A percentile compares a stretch with the other conserved stretches of the same genome.
phyloP scores from a whole-genome alignment of 176 grass and related monocot species.

The Stipa capillata region DNA sequence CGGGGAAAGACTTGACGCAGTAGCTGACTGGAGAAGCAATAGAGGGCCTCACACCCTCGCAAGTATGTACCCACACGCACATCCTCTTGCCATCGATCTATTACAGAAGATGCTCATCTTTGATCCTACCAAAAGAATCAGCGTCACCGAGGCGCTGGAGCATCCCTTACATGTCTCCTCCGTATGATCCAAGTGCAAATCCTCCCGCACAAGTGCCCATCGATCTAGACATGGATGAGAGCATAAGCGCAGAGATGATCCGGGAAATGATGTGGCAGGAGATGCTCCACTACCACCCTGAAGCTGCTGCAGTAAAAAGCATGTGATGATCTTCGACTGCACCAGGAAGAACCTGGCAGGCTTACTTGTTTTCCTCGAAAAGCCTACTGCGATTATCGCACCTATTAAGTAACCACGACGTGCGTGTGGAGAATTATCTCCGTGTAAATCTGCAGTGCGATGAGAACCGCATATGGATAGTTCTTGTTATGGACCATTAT shows the following conservation, averaged over 20 bases:
- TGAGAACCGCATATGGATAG: conserved; percentile 22
- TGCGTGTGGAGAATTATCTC: not conserved
- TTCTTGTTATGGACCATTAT: conserved; percentile 23
- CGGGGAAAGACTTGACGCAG: no score
- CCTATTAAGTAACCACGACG: conserved; percentile 20
- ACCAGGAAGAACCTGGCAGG: not conserved
- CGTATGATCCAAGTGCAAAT: no score
- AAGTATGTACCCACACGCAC: not conserved
- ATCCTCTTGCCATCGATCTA: not conserved
- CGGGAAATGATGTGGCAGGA: no score
- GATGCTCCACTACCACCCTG: no score
- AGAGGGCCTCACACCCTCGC: no score
- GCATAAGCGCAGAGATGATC: no score
- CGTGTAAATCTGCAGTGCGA: conserved; percentile 31
- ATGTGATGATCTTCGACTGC: not conserved
- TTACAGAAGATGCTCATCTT: not conserved
- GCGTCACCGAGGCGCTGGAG: not conserved
- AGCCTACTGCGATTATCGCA: not conserved
- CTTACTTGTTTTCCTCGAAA: not conserved
- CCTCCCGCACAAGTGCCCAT: no score
- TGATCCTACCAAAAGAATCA: not conserved
- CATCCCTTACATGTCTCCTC: not conserved
- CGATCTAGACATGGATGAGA: no score
- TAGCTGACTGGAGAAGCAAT: no score
- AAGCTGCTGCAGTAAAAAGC: conserved; percentile 22